Conservation (phyloP, 148 eudicot species). For the Cornus florida region DNA sequence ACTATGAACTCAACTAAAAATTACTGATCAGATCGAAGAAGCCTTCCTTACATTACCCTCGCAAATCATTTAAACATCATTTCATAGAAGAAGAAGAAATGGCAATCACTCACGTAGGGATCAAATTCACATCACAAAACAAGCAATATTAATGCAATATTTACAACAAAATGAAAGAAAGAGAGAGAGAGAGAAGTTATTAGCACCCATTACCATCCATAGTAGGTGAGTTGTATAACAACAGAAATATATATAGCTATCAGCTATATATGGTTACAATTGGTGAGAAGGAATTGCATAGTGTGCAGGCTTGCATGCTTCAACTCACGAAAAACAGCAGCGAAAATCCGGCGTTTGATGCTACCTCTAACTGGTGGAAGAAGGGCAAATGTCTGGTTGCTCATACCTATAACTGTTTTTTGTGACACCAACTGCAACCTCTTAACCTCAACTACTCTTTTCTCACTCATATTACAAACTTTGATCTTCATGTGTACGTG, state of each 20-base stretch:
- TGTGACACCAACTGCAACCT: too few species aligned
- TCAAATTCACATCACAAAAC: too few species aligned
- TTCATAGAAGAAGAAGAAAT: too few species aligned
- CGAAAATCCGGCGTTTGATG: constrained; percentile 25
- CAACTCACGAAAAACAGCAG: not conserved
- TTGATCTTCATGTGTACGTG: too few species aligned
- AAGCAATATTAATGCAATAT: too few species aligned
- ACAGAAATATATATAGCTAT: not conserved
- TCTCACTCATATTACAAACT: not conserved
- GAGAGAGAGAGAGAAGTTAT: not conserved
- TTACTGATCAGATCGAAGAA: too few species aligned
- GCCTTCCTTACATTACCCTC: too few species aligned
- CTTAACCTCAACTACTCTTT: not conserved
- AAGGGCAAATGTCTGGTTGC: not conserved
- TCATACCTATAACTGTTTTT: too few species aligned
- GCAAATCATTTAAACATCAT: too few species aligned
- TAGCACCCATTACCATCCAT: not conserved
- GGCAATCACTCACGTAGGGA: too few species aligned
- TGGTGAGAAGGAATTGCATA: not conserved
- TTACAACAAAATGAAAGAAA: not conserved
- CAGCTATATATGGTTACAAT: not conserved
- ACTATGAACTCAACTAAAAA: too few species aligned
- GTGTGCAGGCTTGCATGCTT: constrained; percentile 1
- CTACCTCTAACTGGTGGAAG: constrained; percentile 28
- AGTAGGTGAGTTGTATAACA: too few species aligned